Conservation (phyloP, 306 rosid genomes). For the Hippophae gyantsensis region DNA sequence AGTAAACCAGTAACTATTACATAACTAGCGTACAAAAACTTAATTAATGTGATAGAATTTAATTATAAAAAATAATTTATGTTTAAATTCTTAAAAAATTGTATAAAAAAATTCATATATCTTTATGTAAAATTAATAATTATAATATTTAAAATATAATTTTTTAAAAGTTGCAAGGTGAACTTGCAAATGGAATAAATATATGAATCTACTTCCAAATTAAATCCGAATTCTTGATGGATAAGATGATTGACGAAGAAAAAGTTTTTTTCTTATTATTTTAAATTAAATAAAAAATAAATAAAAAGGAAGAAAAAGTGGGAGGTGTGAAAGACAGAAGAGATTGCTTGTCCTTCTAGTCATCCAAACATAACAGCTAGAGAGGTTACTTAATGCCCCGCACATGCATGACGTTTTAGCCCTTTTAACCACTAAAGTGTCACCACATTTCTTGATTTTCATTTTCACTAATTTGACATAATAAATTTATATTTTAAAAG, state of each 20-base stretch:
- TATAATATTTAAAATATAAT: no score
- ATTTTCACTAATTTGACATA: no score
- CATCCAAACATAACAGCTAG: constrained; percentile 27
- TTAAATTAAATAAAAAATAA: constrained; percentile 6
- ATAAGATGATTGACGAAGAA: neutral
- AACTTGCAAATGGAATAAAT: constrained; percentile 21
- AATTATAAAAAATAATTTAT: no score
- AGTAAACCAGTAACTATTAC: no score
- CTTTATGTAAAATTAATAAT: no score
- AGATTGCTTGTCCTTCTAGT: constrained; percentile 58
- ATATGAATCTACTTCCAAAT: neutral
- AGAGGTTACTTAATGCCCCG: constrained; percentile 17
- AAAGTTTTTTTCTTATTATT: constrained; percentile 1
- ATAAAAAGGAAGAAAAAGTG: constrained; percentile 12
- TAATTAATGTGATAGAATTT: no score
- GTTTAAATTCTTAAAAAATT: no score
- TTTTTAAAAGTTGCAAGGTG: constrained; percentile 14
- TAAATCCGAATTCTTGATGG: neutral
- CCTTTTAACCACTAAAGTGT: constrained; percentile 8
- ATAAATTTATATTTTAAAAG: no score
- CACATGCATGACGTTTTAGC: constrained; percentile 37
- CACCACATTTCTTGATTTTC: neutral
- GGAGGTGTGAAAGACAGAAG: constrained; percentile 54
- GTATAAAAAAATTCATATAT: no score
- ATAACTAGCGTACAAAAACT: no score